Percentiles rank a stretch among this genome's conserved stretches.
Evolutionary conservation across 306 rosid species (phyloP).

Genomic region (Castanopsis chinensis): DNA sequence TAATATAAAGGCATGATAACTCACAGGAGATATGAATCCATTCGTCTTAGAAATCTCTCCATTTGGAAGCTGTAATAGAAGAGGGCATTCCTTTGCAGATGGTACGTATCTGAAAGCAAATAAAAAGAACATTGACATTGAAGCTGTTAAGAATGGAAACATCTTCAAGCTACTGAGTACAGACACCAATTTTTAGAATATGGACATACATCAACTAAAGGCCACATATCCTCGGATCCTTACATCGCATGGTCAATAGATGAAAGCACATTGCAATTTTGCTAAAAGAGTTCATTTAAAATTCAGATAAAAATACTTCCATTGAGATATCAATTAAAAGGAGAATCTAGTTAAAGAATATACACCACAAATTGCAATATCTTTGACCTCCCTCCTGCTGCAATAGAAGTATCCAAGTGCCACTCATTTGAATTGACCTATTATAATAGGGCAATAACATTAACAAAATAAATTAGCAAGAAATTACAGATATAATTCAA

Average conservation of each 20-base stretch:
- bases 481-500: slow-evolving; percentile 9
- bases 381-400: slow-evolving; percentile 97
- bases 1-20: slow-evolving; percentile 24
- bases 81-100: slow-evolving; percentile 86
- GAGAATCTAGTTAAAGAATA: slow-evolving; percentile 52
- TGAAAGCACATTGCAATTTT: background rate
- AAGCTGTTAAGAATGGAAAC: background rate
- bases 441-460: slow-evolving; percentile 12
- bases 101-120: slow-evolving; percentile 69
- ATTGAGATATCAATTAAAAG: background rate
- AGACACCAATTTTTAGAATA: background rate
- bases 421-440: slow-evolving; percentile 97
- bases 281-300: background rate
- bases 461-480: background rate
- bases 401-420: slow-evolving; percentile 96
- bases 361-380: slow-evolving; percentile 98
- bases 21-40: slow-evolving; percentile 94
- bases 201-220: background rate
- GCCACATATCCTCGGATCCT: background rate
- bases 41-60: slow-evolving; percentile 85
- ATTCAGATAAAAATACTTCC: background rate
- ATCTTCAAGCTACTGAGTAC: background rate
- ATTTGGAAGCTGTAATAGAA: slow-evolving; percentile 74
- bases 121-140: slow-evolving; percentile 19
- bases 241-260: background rate